Conservation (phyloP, 257 asterid species). For the Linderniella brevidens region DNA sequence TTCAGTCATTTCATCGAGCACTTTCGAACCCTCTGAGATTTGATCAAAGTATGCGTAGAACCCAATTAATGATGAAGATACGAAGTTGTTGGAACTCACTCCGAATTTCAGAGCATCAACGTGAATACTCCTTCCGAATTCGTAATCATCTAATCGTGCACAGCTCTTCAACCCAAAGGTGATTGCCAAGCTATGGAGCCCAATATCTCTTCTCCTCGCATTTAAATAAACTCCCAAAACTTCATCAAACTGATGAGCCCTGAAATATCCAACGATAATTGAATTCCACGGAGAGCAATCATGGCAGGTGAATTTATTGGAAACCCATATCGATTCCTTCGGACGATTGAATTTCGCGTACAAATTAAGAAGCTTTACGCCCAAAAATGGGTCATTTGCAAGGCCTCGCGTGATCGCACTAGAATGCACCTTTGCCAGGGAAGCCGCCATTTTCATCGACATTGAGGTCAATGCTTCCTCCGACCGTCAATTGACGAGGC, state of each 20-base stretch:
- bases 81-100: constrained; percentile 20
- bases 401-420: constrained; percentile 24
- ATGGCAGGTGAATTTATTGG: constrained; percentile 11
- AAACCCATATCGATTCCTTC: constrained; percentile 29
- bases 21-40: constrained; percentile 28
- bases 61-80: constrained; percentile 35
- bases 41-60: constrained; percentile 17
- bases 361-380: constrained; percentile 21
- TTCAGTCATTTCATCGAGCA: constrained; percentile 38
- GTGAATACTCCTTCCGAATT: constrained; percentile 34
- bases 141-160: constrained; percentile 15
- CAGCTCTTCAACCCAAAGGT: constrained; percentile 42
- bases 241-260: constrained; percentile 20
- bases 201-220: constrained; percentile 19
- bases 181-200: constrained; percentile 21
- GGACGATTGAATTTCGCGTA: constrained; percentile 20
- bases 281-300: constrained; percentile 29
- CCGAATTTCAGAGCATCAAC: constrained; percentile 34
- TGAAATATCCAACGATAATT: constrained; percentile 20
- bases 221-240: constrained; percentile 19
- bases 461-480: too few species aligned
- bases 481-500: too few species aligned
- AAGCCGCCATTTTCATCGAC: too few species aligned
- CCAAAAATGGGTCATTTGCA: constrained; percentile 14
- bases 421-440: constrained; percentile 28